A percentile compares a stretch with the other conserved stretches of the same genome.
Evolutionary conservation across 1,284 basidiomycete species (phyloP).

Genomic region (Coriolopsis trogii): DNA sequence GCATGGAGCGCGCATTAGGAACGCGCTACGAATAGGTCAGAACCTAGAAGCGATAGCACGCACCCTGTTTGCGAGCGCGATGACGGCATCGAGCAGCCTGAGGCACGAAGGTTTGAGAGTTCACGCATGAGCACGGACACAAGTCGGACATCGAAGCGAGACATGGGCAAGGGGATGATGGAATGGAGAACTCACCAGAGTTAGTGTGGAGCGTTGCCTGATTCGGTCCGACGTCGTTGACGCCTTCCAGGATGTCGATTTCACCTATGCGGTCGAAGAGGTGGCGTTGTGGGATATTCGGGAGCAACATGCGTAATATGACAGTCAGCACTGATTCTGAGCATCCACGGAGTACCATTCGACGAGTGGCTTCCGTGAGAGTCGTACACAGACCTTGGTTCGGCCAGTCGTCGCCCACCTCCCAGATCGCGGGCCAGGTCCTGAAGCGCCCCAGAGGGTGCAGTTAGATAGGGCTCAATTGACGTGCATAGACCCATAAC

Average conservation of each 20-base stretch:
- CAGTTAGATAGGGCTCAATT: conserved; percentile 7
- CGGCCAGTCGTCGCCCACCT: conserved; percentile 39
- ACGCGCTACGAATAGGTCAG: too few relatives aligned
- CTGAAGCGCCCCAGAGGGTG: conserved; percentile 17
- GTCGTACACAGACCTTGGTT: conserved; percentile 24
- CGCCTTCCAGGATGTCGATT: conserved; percentile 72
- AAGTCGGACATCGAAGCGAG: not conserved
- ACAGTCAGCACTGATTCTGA: too few relatives aligned
- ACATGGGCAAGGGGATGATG: not conserved
- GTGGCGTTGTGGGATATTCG: too few relatives aligned
- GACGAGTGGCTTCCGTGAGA: conserved; percentile 16
- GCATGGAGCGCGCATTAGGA: not conserved
- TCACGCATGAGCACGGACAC: not conserved
- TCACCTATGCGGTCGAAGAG: conserved; percentile 46
- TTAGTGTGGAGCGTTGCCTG: conserved; percentile 66
- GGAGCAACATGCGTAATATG: too few relatives aligned
- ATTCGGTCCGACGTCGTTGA: conserved; percentile 60
- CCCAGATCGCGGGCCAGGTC: conserved; percentile 44
- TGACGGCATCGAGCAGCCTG: conserved; percentile 64
- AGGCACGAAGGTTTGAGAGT: too few relatives aligned
- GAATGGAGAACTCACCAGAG: conserved; percentile 35
- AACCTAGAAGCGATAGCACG: conserved; percentile 18
- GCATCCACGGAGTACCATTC: conserved; percentile 29
- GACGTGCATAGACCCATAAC: not conserved
- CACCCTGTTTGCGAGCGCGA: conserved; percentile 54